These are phyloP conservation scores for Fusarium heterosporum DNA, from an alignment of 2,329 filamentous ascomycete genomes.

Conservation along the genomic window DNA sequence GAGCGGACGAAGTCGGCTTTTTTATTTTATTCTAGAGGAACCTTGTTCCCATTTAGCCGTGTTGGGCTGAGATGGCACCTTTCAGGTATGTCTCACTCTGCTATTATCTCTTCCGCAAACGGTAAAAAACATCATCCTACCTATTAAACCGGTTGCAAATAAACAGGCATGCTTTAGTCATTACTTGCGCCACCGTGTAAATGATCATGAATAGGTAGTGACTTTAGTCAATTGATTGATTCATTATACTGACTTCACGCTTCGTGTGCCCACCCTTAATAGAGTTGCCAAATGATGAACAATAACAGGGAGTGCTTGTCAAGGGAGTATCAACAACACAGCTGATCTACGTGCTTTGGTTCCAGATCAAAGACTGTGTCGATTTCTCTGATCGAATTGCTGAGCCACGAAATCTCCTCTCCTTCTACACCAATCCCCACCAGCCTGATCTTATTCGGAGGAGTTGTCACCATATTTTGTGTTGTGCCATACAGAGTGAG, in stretches of 20 bases:
- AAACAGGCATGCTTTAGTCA: background rate
- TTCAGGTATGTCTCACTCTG: background rate
- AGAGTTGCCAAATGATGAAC: background rate
- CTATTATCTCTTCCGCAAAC: background rate
- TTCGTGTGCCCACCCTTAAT: background rate
- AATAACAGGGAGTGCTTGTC: background rate
- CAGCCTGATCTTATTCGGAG: conserved; percentile 40
- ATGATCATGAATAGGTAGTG: background rate
- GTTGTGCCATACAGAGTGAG: conserved; percentile 46
- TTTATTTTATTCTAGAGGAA: background rate
- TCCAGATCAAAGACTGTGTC: conserved; percentile 40
- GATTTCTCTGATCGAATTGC: conserved; percentile 46
- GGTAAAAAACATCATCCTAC: background rate
- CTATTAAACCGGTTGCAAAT: background rate
- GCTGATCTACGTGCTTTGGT: conserved; percentile 19
- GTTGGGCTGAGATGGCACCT: too few species aligned
- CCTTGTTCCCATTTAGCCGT: background rate
- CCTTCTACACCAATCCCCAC: conserved; percentile 44
- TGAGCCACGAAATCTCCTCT: conserved; percentile 45
- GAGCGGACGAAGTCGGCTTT: conserved; percentile 12
- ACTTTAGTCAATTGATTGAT: background rate
- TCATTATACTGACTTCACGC: background rate
- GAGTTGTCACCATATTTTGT: conserved; percentile 12
- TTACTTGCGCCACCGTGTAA: background rate
- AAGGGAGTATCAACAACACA: conserved; percentile 16